Evolutionary conservation across 352 stramenopile species (phyloP), one percentile per base, ranked within the genome.

Genomic region (Pythium coloratum): DNA sequence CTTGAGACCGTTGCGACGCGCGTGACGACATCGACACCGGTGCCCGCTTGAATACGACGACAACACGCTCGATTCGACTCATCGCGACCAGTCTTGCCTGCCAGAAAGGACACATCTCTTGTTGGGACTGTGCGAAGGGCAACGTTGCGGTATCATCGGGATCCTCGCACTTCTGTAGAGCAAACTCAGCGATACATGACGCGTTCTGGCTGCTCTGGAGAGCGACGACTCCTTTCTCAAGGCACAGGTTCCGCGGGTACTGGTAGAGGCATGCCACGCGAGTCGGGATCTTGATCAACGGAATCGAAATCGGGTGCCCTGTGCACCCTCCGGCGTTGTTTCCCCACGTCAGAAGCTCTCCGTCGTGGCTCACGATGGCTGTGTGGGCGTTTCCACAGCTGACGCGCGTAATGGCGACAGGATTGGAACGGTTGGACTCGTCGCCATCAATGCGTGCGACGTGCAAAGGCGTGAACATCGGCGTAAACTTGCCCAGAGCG

Each of bases 71-170:
- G 36, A 91, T 81, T 5, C 76, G 77, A 56, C 75, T 78, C 40
- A 79, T 67, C 30, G 67, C 50, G 20, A 55, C 7, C 28, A 90
- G 47, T 14, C 63, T 55, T 3, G 85, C 73, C 40, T 94, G 77
- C 86, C 86, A 94, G 56, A 94, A 94, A 6, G 86, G 86, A 77
- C 81, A 92, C 28, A 80, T 55, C 56, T 94, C 86, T 44, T 90
- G 82, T 70, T 92, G 84, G 0, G 86, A 91, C 60, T 94, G 82
- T 0, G 79, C 59, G 34, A 80, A 87, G 6, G 64, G 24, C 55
- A 44, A 54, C n/a, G 55, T 72, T 20, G 6, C 49, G 59, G 26
- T 36, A 55, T 44, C 46, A 33, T 36, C 44, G 14, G 16, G 49
- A 9, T 59, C 34, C 33, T 75, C 33, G 42, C 47, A 1, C 65